Conservation (phyloP, 2,329 filamentous ascomycete species). For the Tolypocladium endophyticum region DNA sequence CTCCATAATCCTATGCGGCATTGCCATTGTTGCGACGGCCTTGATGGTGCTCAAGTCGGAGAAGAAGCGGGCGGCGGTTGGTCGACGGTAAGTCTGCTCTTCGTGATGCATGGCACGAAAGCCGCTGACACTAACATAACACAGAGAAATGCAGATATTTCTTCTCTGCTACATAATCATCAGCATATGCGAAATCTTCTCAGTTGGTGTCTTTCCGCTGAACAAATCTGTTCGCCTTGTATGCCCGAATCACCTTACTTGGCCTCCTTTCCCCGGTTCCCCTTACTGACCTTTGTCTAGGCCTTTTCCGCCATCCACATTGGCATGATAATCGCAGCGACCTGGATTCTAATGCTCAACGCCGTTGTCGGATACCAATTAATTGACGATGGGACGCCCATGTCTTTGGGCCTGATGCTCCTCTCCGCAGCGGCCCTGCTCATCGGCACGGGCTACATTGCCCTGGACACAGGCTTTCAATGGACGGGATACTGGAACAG, state of each 20-base stretch:
- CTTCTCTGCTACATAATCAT: conserved; percentile 77
- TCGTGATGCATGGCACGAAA: not conserved
- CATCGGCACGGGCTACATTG: conserved; percentile 88
- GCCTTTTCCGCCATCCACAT: conserved; percentile 86
- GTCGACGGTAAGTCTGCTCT: conserved; percentile 55
- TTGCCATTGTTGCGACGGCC: conserved; percentile 59
- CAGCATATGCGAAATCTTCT: conserved; percentile 93
- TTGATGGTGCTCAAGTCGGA: conserved; percentile 74
- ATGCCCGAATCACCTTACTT: conserved; percentile 29
- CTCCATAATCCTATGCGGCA: conserved; percentile 72
- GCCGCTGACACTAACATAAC: not conserved
- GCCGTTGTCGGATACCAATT: conserved; percentile 88
- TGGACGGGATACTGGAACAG: conserved; percentile 73
- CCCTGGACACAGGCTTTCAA: conserved; percentile 79
- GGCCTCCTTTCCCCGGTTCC: not conserved
- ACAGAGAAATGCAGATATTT: conserved; percentile 93
- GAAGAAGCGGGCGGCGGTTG: conserved; percentile 85
- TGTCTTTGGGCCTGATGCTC: conserved; percentile 68
- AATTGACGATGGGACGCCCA: conserved; percentile 80
- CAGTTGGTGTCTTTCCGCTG: conserved; percentile 80
- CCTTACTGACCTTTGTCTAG: conserved; percentile 29
- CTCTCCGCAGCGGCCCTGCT: conserved; percentile 64
- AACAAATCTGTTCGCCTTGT: conserved; percentile 60
- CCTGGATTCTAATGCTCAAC: conserved; percentile 88
- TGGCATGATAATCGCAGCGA: conserved; percentile 75